A percentile compares a stretch with the other conserved stretches of the same genome.
phyloP scores from a whole-genome alignment of 2,329 filamentous ascomycete species.

The Graphilbum sp. region DNA sequence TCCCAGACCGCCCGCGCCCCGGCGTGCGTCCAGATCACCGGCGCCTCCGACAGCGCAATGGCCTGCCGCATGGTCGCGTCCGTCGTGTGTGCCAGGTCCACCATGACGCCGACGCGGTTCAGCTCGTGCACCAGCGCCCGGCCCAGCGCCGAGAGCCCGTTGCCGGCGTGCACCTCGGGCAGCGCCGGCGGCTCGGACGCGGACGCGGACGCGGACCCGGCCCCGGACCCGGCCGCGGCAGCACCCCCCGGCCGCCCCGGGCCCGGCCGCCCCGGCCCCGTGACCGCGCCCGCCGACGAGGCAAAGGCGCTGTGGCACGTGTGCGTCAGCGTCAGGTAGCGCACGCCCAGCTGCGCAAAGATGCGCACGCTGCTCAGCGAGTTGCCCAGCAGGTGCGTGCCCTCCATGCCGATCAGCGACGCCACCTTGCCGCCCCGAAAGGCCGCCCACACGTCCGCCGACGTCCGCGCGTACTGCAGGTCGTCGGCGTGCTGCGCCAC shows the following conservation, averaged over 20 bases:
- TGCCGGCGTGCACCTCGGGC: neutral
- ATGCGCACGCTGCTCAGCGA: slow-evolving; percentile 6
- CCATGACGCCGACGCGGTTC: slow-evolving; percentile 4
- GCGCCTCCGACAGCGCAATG: neutral
- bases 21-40: slow-evolving; percentile 2
- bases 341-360: slow-evolving; percentile 12
- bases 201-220: no score
- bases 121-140: neutral
- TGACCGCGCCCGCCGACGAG: slow-evolving; percentile 14
- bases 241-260: no score
- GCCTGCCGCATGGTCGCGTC: slow-evolving; percentile 3
- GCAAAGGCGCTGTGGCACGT: slow-evolving; percentile 18
- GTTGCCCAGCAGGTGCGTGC: slow-evolving; percentile 11
- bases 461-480: neutral
- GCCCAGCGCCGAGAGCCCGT: slow-evolving; percentile 1
- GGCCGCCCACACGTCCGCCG: slow-evolving; percentile 5
- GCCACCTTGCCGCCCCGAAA: slow-evolving; percentile 12
- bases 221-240: no score
- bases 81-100: slow-evolving; percentile 5
- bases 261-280: no score
- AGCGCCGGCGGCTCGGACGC: no score
- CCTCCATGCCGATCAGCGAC: slow-evolving; percentile 14
- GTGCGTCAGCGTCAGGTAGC: slow-evolving; percentile 21
- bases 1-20: neutral
- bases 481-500: neutral